Percentiles rank a stretch among this genome's conserved stretches.
Evolutionary conservation across 176 grass and related monocot species (phyloP).

Genomic region (Tillandsia leiboldiana): DNA sequence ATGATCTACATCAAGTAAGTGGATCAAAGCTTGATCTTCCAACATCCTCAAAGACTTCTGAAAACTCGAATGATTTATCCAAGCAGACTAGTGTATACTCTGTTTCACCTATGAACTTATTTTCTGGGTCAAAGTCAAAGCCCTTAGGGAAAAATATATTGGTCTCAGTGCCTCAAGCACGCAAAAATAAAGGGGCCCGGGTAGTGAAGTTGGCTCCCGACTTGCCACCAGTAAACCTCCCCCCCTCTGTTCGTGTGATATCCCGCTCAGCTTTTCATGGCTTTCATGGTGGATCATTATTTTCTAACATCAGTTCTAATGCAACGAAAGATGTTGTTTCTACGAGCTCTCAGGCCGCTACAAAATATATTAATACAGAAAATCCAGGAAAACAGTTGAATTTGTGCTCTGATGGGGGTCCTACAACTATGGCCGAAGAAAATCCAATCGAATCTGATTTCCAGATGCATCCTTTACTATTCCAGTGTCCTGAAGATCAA

Average conservation of each 20-base stretch:
- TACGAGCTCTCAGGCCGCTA: slow-evolving; percentile 20
- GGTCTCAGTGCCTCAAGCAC: slow-evolving; percentile 24
- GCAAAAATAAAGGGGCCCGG: slow-evolving; percentile 46
- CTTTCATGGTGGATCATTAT: slow-evolving; percentile 20
- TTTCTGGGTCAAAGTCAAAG: slow-evolving; percentile 16
- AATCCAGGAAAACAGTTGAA: slow-evolving; percentile 30
- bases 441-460: slow-evolving; percentile 53
- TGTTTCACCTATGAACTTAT: slow-evolving; percentile 17
- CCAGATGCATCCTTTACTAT: slow-evolving; percentile 89
- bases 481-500: slow-evolving; percentile 57
- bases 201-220: slow-evolving; percentile 92
- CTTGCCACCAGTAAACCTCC: slow-evolving; percentile 89
- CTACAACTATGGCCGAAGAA: slow-evolving; percentile 25
- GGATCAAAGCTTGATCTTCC: slow-evolving; percentile 13
- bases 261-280: slow-evolving; percentile 51
- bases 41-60: slow-evolving; percentile 23
- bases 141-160: slow-evolving; percentile 14
- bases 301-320: slow-evolving; percentile 28
- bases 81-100: slow-evolving; percentile 16
- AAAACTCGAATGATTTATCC: slow-evolving; percentile 2
- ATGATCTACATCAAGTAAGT: slow-evolving; percentile 31
- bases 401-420: slow-evolving; percentile 35
- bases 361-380: slow-evolving; percentile 25
- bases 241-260: slow-evolving; percentile 58
- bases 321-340: slow-evolving; percentile 25